Conservation (phyloP, 495 filamentous ascomycete species). For the Xeromyces bisporus region DNA sequence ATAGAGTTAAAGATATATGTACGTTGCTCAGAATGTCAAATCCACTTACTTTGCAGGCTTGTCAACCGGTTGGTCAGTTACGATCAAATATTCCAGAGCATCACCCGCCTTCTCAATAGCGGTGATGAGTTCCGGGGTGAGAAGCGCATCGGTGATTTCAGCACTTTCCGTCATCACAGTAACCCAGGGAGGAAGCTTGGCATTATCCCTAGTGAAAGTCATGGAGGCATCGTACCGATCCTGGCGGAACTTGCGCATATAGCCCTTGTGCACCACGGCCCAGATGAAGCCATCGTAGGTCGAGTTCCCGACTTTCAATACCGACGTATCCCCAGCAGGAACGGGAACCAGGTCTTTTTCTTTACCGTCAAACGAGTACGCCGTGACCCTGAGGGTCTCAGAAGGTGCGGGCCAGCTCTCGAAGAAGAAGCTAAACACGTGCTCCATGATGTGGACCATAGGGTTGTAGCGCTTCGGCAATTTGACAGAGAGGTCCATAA, state of each 20-base stretch:
- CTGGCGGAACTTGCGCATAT: constrained; percentile 76
- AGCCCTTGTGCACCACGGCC: constrained; percentile 87
- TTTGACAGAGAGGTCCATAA: constrained; percentile 66
- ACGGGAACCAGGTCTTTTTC: constrained; percentile 60
- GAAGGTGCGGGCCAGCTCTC: constrained; percentile 49
- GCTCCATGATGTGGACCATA: constrained; percentile 50
- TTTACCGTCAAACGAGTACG: constrained; percentile 82
- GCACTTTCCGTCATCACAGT: constrained; percentile 95
- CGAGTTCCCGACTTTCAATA: constrained; percentile 47
- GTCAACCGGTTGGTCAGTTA: constrained; percentile 80
- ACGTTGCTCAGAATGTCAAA: not conserved
- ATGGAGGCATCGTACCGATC: constrained; percentile 91
- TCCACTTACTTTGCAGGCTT: constrained; percentile 65
- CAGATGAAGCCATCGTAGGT: constrained; percentile 82
- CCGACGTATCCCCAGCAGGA: constrained; percentile 29
- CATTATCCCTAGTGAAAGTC: constrained; percentile 77
- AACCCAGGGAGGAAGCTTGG: constrained; percentile 78
- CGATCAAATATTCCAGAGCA: constrained; percentile 69
- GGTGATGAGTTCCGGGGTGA: constrained; percentile 69
- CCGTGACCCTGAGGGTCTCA: constrained; percentile 55
- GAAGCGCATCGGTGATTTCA: constrained; percentile 75
- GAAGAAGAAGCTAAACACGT: constrained; percentile 55
- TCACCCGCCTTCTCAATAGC: constrained; percentile 70
- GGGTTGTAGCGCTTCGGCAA: constrained; percentile 87
- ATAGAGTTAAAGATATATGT: constrained; percentile 6